Evolutionary conservation across 2,329 filamentous ascomycete species (phyloP).

Genomic region (Pyrenochaeta sp.): DNA sequence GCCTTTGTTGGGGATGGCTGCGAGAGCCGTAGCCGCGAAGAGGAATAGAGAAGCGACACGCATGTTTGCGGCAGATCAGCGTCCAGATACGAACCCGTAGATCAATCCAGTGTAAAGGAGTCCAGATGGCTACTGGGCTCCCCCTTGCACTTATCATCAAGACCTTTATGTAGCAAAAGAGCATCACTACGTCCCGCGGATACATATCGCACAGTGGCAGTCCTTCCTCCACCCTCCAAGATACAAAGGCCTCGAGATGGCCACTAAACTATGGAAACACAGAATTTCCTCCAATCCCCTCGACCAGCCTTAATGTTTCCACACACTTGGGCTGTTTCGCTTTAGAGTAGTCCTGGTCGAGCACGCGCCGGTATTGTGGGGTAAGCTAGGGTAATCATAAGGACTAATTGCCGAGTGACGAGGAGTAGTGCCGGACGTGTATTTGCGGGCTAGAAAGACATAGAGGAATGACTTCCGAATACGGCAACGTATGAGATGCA

Average conservation of each 20-base stretch:
- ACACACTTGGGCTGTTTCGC: conserved; percentile 5
- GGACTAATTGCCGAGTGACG: not conserved
- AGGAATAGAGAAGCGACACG: conserved; percentile 35
- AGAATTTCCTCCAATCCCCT: conserved; percentile 15
- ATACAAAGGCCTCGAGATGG: not conserved
- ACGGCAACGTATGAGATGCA: not conserved
- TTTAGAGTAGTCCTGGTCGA: conserved; percentile 2
- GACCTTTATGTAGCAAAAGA: not conserved
- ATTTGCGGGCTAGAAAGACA: not conserved
- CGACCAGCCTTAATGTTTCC: not conserved
- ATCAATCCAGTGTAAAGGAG: not conserved
- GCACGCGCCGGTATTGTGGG: conserved; percentile 1
- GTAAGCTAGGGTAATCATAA: not conserved
- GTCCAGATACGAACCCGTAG: not conserved
- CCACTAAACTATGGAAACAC: not conserved
- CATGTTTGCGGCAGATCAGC: conserved; percentile 26
- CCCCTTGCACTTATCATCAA: not conserved
- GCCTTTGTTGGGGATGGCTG: conserved; percentile 69
- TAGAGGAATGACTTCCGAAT: conserved; percentile 3
- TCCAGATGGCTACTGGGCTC: not conserved
- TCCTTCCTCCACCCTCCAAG: conserved; percentile 3
- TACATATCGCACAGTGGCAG: not conserved
- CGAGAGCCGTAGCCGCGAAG: conserved; percentile 38
- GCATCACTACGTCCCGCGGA: not conserved
- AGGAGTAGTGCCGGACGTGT: not conserved